Percentiles rank a stretch among this genome's conserved stretches.
phyloP scores from a whole-genome alignment of 257 asterid species.

The Solanum piurae region DNA sequence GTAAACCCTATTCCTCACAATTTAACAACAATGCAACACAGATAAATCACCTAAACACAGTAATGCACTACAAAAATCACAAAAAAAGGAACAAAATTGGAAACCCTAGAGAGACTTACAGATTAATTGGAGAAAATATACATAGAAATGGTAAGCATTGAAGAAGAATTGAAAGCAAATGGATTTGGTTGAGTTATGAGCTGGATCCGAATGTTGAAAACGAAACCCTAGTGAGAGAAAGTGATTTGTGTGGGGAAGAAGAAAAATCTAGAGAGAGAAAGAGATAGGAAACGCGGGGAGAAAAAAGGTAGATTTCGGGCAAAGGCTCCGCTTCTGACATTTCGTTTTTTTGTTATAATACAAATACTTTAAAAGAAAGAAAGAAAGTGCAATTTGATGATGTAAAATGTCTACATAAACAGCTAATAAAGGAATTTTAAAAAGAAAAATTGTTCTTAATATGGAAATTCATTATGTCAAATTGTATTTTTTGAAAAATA shows the following conservation, averaged over 20 bases:
- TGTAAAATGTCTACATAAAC: not conserved
- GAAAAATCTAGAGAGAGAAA: slow-evolving; percentile 12
- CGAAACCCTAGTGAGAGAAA: slow-evolving; percentile 35
- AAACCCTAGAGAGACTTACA: not conserved
- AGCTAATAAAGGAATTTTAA: not conserved
- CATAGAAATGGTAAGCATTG: not conserved
- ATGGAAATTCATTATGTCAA: not conserved
- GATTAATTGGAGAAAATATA: not conserved
- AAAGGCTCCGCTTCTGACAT: not conserved
- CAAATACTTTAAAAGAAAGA: not conserved
- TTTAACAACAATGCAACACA: slow-evolving; percentile 5
- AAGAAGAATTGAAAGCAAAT: not conserved
- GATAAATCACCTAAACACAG: not conserved
- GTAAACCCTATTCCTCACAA: slow-evolving; percentile 5
- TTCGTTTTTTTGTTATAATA: not conserved
- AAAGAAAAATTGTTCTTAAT: not conserved
- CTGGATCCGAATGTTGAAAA: slow-evolving; percentile 13
- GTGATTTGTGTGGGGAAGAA: slow-evolving; percentile 23
- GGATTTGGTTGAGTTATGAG: slow-evolving; percentile 1
- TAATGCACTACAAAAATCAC: not conserved
- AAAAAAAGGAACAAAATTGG: not conserved
- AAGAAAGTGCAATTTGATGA: not conserved
- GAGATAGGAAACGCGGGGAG: not conserved
- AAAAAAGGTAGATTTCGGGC: not conserved
- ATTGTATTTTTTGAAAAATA: not conserved